Base-by-base conservation (phyloP, 2,329 filamentous ascomycete species). In the Pseudopithomyces maydicus region DNA sequence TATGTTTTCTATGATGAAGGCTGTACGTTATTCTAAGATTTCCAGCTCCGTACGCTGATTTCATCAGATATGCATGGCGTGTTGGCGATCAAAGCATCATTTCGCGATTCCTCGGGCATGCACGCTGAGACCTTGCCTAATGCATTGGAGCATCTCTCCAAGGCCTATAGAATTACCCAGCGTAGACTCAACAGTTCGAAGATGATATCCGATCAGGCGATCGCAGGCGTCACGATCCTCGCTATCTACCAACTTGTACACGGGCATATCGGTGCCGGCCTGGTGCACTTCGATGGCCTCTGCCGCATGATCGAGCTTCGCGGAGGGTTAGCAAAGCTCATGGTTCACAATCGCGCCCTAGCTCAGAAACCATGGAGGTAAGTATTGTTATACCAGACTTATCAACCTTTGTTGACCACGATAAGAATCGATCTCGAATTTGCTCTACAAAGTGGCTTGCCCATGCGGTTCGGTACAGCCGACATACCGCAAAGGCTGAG, bases 221-320 rank as follows among this genome's bases (percentile, higher is more conserved):
- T 59, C 46, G 57, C 55, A 43, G 53, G 56, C 19, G 56, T 60
- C 22, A 60, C 58, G 12, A 54, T 58, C 20, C 55, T 58, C 38
- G 38, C 46, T 4, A 54, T 58, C n/a, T 57, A 48, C 32, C 53
- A 58, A 23, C 39, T 43, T 12, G 50, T 60, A 20, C 56, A 57
- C 41, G 53, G 52, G 17, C 50, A 59, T 14, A 49, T 45, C 14
- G 32, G 26, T 14, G 36, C 45, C 17, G 54, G 54, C 6, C 26
- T 57, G 20, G 43, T 57, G 20, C 57, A 60, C 41, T 57, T 60
- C 20, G 43, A 48, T 10, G 57, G 54, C 7, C 39, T 60, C 22
- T 41, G 42, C 7, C 23, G 36, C 22, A 60, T 60, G 57, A 48
- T 60, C 7, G n/a, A 52, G 23, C 15, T 54, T 17, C 54, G 57